Percentiles rank a stretch among this genome's conserved stretches.
phyloP scores from a whole-genome alignment of 805 yeast genomes.

The Pichia kluyveri region DNA sequence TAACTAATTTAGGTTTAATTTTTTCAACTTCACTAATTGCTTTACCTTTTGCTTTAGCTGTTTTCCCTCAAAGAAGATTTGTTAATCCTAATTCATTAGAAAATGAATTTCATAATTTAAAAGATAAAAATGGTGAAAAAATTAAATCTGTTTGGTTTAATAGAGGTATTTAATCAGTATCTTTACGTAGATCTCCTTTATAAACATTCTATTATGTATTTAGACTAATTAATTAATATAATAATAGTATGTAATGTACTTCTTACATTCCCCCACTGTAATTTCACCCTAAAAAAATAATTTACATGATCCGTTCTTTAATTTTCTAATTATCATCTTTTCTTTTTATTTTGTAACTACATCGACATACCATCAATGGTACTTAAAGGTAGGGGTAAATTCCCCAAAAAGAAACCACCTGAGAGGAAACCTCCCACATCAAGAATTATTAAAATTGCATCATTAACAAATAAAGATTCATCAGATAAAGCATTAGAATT shows the following conservation, averaged over 20 bases:
- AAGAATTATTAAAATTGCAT: conserved; percentile 28
- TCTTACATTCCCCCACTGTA: too few relatives aligned
- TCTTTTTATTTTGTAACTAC: not conserved
- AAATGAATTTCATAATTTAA: conserved; percentile 48
- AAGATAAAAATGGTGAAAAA: conserved; percentile 49
- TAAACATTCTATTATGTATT: too few relatives aligned
- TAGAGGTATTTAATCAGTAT: conserved; percentile 64
- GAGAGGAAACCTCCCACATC: conserved; percentile 26
- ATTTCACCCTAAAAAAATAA: too few relatives aligned
- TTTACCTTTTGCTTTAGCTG: conserved; percentile 90
- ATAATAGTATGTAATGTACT: too few relatives aligned
- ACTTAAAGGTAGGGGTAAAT: conserved; percentile 17
- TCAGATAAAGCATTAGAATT: conserved; percentile 46
- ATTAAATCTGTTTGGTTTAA: conserved; percentile 70
- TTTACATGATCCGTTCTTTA: too few relatives aligned
- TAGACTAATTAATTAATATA: too few relatives aligned
- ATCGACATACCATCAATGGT: conserved; percentile 13
- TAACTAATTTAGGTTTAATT: conserved; percentile 78
- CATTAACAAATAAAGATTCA: conserved; percentile 36
- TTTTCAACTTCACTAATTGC: conserved; percentile 78
- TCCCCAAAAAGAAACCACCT: conserved; percentile 6
- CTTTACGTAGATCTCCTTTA: too few relatives aligned
- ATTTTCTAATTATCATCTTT: too few relatives aligned
- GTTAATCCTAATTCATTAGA: conserved; percentile 58
- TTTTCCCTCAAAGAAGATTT: conserved; percentile 82